Base-by-base conservation (phyloP, 192 early-diverging fungal species). In the Gaertneriomyces sp. region DNA sequence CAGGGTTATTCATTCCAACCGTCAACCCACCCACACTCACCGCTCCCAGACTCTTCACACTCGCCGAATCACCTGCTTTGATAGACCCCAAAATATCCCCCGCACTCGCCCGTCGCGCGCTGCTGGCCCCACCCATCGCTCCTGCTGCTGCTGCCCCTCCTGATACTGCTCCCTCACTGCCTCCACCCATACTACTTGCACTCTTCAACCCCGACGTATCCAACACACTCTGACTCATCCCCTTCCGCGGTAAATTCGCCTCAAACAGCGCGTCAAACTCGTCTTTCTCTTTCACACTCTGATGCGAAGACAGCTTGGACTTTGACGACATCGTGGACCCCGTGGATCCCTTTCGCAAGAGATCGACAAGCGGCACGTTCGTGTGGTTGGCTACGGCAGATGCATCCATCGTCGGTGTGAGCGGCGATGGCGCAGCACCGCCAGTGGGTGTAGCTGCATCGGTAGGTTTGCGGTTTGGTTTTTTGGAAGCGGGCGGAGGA, bases 261-360 rank as follows among this genome's bases (percentile, higher is more conserved):
- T 61, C 61, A 41, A 70, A 63, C 19, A 70, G 16, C 4, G 16
- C 61, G 7, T 70, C 60, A 33, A 70, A 62, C 11, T 70, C 68
- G n/a, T 61, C 51, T 49, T 53, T 54, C 8, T 14, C 56, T 2
- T 33, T 33, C 25, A 33, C 25, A 33, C 25, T 33, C 25, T 33
- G 25, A 33, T 33, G 25, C 25, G 25, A 33, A 0, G 25, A 33
- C 25, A 33, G 0, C 2, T 33, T 33, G 9, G 56, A 60, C 11
- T n/a, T 50, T 19, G 12, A 33, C 19, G 55, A 56, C 12, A 39
- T 14, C 12, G 39, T 56, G 17, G 54, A 56, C 20, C 20, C 39
- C 12, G 14, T 56, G 5, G 54, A 56, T 8, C 16, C 6, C 33
- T 56, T 56, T 4, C 54, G 54, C 12, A 14, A 39, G 4, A 39